A percentile compares a stretch with the other conserved stretches of the same genome.
phyloP scores from a whole-genome alignment of 352 stramenopile species.

The Globisporangium lucens region DNA sequence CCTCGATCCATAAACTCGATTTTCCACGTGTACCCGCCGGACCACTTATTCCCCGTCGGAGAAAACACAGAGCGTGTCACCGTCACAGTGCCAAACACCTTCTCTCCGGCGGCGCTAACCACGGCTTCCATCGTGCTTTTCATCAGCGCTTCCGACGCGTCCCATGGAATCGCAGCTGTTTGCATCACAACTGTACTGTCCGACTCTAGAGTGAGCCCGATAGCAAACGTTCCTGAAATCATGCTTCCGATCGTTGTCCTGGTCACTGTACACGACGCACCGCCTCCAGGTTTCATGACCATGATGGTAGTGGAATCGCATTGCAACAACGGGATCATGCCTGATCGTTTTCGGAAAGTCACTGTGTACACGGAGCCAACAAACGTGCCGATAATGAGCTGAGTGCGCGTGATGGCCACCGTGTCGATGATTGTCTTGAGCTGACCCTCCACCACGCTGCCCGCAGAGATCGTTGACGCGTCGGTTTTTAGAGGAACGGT shows the following conservation, averaged over 20 bases:
- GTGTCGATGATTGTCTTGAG: slow-evolving; percentile 55
- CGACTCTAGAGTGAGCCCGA: slow-evolving; percentile 46
- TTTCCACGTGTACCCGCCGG: slow-evolving; percentile 91
- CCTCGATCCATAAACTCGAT: slow-evolving; percentile 88
- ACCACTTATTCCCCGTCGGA: slow-evolving; percentile 86
- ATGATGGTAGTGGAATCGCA: slow-evolving; percentile 34
- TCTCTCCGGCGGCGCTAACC: slow-evolving; percentile 30
- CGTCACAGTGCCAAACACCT: slow-evolving; percentile 83
- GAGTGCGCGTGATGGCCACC: slow-evolving; percentile 35
- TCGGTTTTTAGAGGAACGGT: slow-evolving; percentile 44
- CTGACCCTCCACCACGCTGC: slow-evolving; percentile 34
- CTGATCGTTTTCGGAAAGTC: slow-evolving; percentile 59
- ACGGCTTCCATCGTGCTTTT: slow-evolving; percentile 54
- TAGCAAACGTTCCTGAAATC: slow-evolving; percentile 62
- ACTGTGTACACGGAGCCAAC: slow-evolving; percentile 62
- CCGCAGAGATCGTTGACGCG: slow-evolving; percentile 31
- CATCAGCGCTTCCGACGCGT: slow-evolving; percentile 62
- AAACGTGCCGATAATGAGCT: slow-evolving; percentile 40
- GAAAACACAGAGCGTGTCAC: slow-evolving; percentile 85
- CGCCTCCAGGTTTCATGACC: slow-evolving; percentile 26
- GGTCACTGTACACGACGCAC: slow-evolving; percentile 28
- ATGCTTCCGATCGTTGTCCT: slow-evolving; percentile 53
- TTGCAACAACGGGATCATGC: slow-evolving; percentile 48
- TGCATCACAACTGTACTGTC: slow-evolving; percentile 16
- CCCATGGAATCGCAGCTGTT: slow-evolving; percentile 59